Evolutionary conservation across 495 filamentous ascomycete genomes (phyloP), one percentile per base, ranked within the genome.

Genomic region (Penicillium diatomitis): DNA sequence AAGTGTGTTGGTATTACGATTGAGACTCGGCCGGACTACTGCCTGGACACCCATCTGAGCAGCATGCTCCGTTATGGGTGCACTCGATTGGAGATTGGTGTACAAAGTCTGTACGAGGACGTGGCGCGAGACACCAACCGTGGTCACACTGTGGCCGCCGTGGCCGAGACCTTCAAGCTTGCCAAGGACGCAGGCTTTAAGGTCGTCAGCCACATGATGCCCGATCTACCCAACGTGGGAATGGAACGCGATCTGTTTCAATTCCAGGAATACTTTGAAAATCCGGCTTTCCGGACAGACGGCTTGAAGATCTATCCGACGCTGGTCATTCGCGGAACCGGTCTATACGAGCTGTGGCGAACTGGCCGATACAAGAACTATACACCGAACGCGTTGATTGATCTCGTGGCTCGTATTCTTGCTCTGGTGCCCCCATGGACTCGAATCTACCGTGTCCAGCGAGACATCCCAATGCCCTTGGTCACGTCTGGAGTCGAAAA

Each of bases 121-220:
- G 92, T 98, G n/a, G 92, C 92, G 7, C 75, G 92, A 52, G 92
- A 98, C 68, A 96, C 92, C 2, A 98, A 98, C 73, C 82, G 92
- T 50, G 92, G 92, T 0, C 92, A 98, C 66, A 98, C 92, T 0
- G 92, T 98, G 42, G 86, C 88, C 32, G 83, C 94, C 0, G 92
- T 97, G 3, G 88, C 86, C 9, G 87, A 98, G 65, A 97, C 91
- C 0, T 98, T 98, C 67, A 88, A 83, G 57, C 76, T 95, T 11
- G 82, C 94, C 47, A 98, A 98, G 67, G 92, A 98, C 66, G 88
- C 94, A 29, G 92, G 92, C 10, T 98, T 95, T 77, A 98, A 98
- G 66, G 91, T 98, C 5, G 92, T 98, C 55, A 90, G 85, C 52
- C 92, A 98, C 67, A 98, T 98, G 92, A 98, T 98, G 92, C 92